phyloP scores from a whole-genome alignment of 2,329 filamentous ascomycete species.

The Lojkania enalia region DNA sequence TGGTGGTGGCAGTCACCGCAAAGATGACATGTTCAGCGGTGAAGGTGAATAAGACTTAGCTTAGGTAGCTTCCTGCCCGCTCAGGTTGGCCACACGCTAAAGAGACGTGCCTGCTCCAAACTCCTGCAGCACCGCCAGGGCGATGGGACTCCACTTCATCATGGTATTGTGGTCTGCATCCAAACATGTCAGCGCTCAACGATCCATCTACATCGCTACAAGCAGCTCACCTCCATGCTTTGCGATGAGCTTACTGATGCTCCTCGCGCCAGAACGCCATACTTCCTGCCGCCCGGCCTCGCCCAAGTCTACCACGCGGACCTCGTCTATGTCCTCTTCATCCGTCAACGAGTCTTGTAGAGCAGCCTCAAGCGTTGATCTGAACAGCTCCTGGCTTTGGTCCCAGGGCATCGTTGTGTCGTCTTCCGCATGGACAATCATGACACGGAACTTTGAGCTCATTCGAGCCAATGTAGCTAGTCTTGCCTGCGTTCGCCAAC shows the following conservation, averaged over 20 bases:
- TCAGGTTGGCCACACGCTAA: constrained; percentile 10
- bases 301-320: constrained; percentile 33
- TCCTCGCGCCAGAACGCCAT: constrained; percentile 28
- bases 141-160: constrained; percentile 37
- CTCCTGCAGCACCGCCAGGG: constrained; percentile 31
- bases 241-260: constrained; percentile 40
- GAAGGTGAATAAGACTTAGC: not conserved
- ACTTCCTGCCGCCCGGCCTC: constrained; percentile 39
- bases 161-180: constrained; percentile 35
- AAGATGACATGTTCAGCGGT: not conserved
- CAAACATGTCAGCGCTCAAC: not conserved
- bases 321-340: constrained; percentile 17
- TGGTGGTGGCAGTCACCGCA: not conserved
- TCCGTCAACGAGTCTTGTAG: constrained; percentile 15
- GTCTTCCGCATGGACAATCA: constrained; percentile 40
- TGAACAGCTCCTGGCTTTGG: constrained; percentile 39
- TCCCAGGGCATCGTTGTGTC: constrained; percentile 42
- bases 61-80: not conserved
- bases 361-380: constrained; percentile 30
- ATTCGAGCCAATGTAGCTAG: constrained; percentile 59
- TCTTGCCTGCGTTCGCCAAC: constrained; percentile 73
- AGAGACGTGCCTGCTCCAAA: constrained; percentile 27
- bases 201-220: too few species aligned
- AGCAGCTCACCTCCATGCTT: constrained; percentile 41
- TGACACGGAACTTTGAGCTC: constrained; percentile 25